phyloP scores from a whole-genome alignment of 805 yeast species.

The Kodamaea kaohsiungensis region DNA sequence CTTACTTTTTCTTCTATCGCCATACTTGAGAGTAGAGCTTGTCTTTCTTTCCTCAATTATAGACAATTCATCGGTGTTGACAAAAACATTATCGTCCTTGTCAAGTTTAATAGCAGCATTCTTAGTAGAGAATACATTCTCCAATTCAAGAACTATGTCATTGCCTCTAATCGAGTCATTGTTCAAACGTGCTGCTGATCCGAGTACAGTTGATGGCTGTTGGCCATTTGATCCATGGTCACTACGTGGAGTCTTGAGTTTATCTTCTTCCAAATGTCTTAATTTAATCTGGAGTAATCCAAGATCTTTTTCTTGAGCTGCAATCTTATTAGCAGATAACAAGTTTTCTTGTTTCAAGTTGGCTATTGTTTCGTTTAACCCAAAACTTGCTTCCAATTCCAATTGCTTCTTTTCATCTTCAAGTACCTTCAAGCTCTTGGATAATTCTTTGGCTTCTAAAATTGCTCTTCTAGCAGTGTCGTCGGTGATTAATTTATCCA shows the following conservation, averaged over 20 bases:
- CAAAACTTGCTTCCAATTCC: slow-evolving; percentile 23
- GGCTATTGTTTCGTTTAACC: slow-evolving; percentile 20
- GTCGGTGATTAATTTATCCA: slow-evolving; percentile 36
- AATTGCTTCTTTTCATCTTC: slow-evolving; percentile 23
- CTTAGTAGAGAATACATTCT: slow-evolving; percentile 11
- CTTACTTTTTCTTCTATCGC: background rate
- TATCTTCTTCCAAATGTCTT: slow-evolving; percentile 21
- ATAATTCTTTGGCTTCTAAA: slow-evolving; percentile 29
- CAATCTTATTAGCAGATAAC: slow-evolving; percentile 22
- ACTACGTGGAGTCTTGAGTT: slow-evolving; percentile 6
- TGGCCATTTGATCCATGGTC: background rate
- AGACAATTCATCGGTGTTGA: slow-evolving; percentile 12
- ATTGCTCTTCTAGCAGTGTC: slow-evolving; percentile 37
- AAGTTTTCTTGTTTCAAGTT: slow-evolving; percentile 24
- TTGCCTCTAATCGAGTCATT: slow-evolving; percentile 3
- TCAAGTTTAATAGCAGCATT: background rate
- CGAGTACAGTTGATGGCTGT: background rate
- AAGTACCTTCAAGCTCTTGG: slow-evolving; percentile 21
- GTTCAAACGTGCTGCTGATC: background rate
- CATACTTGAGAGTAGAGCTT: background rate
- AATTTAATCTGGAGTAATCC: slow-evolving; percentile 25
- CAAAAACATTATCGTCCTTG: slow-evolving; percentile 4
- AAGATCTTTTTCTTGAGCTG: slow-evolving; percentile 27
- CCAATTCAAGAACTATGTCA: slow-evolving; percentile 13
- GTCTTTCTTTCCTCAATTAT: slow-evolving; percentile 11